Base-by-base conservation (phyloP, 2,329 filamentous ascomycete species). In the Scedosporium boydii region DNA sequence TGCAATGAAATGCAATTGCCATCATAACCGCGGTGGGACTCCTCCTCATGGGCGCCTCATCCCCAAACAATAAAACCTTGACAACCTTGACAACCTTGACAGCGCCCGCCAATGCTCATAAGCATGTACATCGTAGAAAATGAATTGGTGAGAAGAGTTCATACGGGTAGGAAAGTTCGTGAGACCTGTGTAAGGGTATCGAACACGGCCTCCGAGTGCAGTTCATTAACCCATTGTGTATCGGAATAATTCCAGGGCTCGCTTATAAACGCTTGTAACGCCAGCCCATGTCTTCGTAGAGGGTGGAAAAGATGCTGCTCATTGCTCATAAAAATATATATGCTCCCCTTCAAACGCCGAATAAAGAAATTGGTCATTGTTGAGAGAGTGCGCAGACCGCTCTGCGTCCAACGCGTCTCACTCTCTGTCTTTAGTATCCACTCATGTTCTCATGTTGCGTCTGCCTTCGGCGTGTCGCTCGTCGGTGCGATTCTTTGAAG, bases 171-270 rank as follows among this genome's bases (percentile, higher is more conserved):
- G 63, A 64, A 53, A 58, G 62, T 69, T 38, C 27, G 48, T 58
- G 56, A 26, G 38, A 66, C 68, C 29, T 66, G 55, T 61, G 63
- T 65, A 53, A 21, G 16, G 44, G 51, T 55, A 55, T 55, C 51
- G 51, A 55, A 55, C 29, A 23, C 6, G 23, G 23, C 29, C 51
- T 55, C 10, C 29, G 23, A 23, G 18, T 18, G 51, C 51, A 10
- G 51, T 27, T 55, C 51, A 14, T 55, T 55, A 55, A 29, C 51
- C 12, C 18, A 18, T 55, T 10, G 12, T 14, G 23, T 14, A 55
- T 55, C 23, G 18, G 51, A 55, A 55, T 61, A 60, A 72, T 38
- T 16, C 21, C 4, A 38, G 16, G 27, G 16, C 26, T 26, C 26
- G 26, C n/a, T n/a, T 18, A 16, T 29, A 23, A 38, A 29, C 59